Evolutionary conservation across 148 eudicot genomes (phyloP), one percentile per base, ranked within the genome.

Genomic region (Amaranthus palmeri): DNA sequence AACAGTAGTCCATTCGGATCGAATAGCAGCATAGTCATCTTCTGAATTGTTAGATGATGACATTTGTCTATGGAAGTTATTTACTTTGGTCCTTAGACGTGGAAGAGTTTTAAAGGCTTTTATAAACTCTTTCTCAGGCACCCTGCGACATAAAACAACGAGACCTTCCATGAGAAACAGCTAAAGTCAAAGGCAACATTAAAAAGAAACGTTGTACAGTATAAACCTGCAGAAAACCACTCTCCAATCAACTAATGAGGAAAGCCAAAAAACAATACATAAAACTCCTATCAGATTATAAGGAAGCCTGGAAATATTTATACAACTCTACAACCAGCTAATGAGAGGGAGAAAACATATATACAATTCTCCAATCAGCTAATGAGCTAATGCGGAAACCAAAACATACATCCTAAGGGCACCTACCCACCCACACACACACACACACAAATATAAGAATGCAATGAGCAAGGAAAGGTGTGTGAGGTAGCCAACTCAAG

Each of bases 1-100:
- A 75, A 95, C 92, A 48, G 93, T 95, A 67, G 96, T 95, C 96
- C 97, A 95, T 75, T 95, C 99, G 43, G 97, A 89, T 56, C 97
- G 91, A 77, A 95, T 85, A 48, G 96, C 87, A 70, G 88, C 86
- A 75, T 78, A 86, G 8, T 95, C 99, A 74, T 95, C 99, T 44
- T 89, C 96, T 8, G 92, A 76, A 72, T 78, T 88, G 70, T 76
- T 88, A n/a, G 71, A 61, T 12, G 87, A 81, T 8, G 89, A 83
- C 80, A 82, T 80, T 65, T 88, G 96, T 51, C 87, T 86, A 58
- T 92, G 88, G 65, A 92, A 95, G 76, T 92, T 95, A 71, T 90
- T 92, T 47, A 95, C 90, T 88, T 92, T 92, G 45, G 88, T 92
- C 89, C 68, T 89, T 63, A 95, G 82, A 53, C 97, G 97, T 66